phyloP scores from a whole-genome alignment of 176 grass and related monocot genomes.

The Alloteropsis semialata region DNA sequence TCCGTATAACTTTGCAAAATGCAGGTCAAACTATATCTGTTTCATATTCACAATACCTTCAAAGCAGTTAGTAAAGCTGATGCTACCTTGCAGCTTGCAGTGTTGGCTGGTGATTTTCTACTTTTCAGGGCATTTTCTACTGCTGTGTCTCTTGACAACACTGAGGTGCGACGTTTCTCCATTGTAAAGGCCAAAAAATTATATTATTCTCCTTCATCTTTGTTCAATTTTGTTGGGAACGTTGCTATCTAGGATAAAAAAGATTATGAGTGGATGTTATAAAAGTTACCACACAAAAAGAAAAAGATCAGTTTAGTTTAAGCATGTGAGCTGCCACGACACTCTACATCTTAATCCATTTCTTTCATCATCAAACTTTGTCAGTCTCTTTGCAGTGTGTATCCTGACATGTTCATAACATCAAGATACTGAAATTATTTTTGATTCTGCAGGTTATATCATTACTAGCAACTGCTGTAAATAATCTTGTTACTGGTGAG shows the following conservation, averaged over 20 bases:
- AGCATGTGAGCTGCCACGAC: neutral
- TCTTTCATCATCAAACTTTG: neutral
- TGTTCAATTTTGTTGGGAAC: neutral
- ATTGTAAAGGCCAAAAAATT: neutral
- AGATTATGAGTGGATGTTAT: neutral
- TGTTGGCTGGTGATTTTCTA: slow-evolving; percentile 86
- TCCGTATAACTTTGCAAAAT: neutral
- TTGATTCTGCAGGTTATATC: slow-evolving; percentile 51
- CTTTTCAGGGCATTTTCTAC: slow-evolving; percentile 77
- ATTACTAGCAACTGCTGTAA: slow-evolving; percentile 62
- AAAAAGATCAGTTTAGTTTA: neutral
- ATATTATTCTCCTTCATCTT: neutral
- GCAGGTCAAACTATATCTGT: neutral
- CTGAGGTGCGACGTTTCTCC: slow-evolving; percentile 34
- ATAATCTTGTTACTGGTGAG: slow-evolving; percentile 82
- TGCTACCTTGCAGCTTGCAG: slow-evolving; percentile 61
- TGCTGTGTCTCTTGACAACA: slow-evolving; percentile 60
- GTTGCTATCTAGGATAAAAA: neutral
- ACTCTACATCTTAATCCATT: neutral
- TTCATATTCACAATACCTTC: neutral
- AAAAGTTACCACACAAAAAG: neutral
- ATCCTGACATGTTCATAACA: neutral
- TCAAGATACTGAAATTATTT: neutral
- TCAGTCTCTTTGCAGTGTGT: neutral
- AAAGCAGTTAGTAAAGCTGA: slow-evolving; percentile 19